Percentiles rank a stretch among this genome's conserved stretches.
Conservation (phyloP, 768 basidiomycete species). For the Leccinellum rugosiceps region DNA sequence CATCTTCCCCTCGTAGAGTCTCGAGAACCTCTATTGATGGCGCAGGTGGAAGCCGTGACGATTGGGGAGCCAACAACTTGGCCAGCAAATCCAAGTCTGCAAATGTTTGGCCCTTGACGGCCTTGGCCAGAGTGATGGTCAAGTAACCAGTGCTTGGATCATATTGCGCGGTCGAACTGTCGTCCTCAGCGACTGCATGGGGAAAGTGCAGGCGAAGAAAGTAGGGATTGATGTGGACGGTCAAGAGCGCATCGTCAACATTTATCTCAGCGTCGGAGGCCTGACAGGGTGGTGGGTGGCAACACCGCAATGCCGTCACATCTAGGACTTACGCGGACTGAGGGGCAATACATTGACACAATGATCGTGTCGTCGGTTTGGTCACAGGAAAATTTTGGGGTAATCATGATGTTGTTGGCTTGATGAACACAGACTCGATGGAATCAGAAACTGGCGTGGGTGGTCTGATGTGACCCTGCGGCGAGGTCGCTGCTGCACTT, state of each 20-base stretch:
- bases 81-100: conserved; percentile 76
- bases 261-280: conserved; percentile 80
- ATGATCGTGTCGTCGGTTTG: conserved; percentile 57
- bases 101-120: conserved; percentile 61
- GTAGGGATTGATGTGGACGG: conserved; percentile 79
- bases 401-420: conserved; percentile 52
- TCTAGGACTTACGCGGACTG: conserved; percentile 54
- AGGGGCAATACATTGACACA: conserved; percentile 65
- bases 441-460: background rate
- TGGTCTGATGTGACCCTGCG: background rate
- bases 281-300: conserved; percentile 38
- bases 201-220: conserved; percentile 79
- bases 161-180: conserved; percentile 64
- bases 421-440: background rate
- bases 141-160: conserved; percentile 78
- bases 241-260: conserved; percentile 66
- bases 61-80: conserved; percentile 69
- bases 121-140: conserved; percentile 71
- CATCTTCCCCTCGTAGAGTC: conserved; percentile 26
- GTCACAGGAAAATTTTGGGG: conserved; percentile 68
- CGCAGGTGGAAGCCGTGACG: conserved; percentile 30
- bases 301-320: background rate
- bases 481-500: background rate
- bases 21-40: conserved; percentile 60
- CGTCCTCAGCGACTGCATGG: conserved; percentile 61